These are phyloP conservation scores for Hyphopichia wangnamkhiaoensis DNA, from an alignment of 1,139 yeast genomes.

Conservation along the genomic window DNA sequence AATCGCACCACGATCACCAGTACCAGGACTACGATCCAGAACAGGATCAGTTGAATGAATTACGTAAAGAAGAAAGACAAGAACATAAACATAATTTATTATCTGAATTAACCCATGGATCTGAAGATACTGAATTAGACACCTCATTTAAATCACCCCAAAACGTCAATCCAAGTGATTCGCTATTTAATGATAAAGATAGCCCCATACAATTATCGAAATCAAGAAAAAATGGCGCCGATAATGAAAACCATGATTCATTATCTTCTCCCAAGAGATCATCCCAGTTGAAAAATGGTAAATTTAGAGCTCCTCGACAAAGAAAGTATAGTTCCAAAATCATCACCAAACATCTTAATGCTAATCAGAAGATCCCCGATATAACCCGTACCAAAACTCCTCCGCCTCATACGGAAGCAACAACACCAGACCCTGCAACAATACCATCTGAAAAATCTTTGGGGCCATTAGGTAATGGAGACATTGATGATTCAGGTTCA, in stretches of 20 bases:
- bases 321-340: constrained; percentile 35
- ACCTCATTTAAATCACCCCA: constrained; percentile 22
- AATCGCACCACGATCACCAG: background rate
- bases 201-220: constrained; percentile 34
- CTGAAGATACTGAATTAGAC: constrained; percentile 26
- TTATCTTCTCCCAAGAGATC: constrained; percentile 33
- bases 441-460: constrained; percentile 21
- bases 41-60: constrained; percentile 33
- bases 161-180: constrained; percentile 20
- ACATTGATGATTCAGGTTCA: constrained; percentile 14
- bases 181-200: constrained; percentile 38
- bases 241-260: constrained; percentile 8
- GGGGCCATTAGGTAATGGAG: constrained; percentile 44
- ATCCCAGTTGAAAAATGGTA: constrained; percentile 20
- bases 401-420: no score
- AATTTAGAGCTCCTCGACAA: constrained; percentile 47
- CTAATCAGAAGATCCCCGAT: constrained; percentile 4
- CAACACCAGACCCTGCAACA: constrained; percentile 6
- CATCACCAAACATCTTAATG: constrained; percentile 32
- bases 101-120: constrained; percentile 37
- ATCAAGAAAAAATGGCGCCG: background rate
- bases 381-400: constrained; percentile 3
- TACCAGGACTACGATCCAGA: constrained; percentile 22
- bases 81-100: constrained; percentile 38
- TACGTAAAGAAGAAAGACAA: constrained; percentile 35